Percentiles rank a stretch among this genome's conserved stretches.
Evolutionary conservation across 108 stramenopile genomes (phyloP).

Genomic region (Parietichytrium sp.): DNA sequence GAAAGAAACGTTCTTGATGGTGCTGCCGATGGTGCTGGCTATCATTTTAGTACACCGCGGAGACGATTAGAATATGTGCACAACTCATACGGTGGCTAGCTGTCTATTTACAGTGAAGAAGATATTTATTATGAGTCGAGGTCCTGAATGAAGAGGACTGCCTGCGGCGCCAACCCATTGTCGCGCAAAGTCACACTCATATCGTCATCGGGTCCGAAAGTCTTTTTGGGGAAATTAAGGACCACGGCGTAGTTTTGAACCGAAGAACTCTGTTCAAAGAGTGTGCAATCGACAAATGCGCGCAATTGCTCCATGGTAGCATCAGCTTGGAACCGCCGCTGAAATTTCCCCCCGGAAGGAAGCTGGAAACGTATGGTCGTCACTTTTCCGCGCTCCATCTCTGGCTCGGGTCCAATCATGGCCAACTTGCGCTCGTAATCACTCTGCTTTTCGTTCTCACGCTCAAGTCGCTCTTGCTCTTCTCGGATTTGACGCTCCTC

Average conservation of each 20-base stretch:
- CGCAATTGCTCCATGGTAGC: conserved; percentile 6
- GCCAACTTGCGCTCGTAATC: background rate
- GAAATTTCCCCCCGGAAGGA: background rate
- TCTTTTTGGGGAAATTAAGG: conserved; percentile 9
- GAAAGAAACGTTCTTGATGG: no score
- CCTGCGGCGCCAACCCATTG: conserved; percentile 26
- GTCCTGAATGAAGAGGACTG: conserved; percentile 18
- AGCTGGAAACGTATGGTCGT: conserved; percentile 36
- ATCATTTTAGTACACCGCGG: no score
- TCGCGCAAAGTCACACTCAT: background rate
- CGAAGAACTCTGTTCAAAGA: background rate
- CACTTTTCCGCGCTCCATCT: background rate
- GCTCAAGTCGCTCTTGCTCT: background rate
- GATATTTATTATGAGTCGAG: conserved; percentile 22
- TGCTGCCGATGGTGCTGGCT: no score
- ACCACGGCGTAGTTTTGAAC: background rate
- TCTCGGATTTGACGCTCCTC: background rate
- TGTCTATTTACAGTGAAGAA: no score
- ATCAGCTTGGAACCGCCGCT: background rate
- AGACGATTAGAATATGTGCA: no score
- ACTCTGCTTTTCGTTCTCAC: background rate
- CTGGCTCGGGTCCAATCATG: background rate
- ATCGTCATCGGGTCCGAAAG: background rate
- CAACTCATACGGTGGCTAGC: no score
- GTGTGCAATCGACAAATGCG: conserved; percentile 27